A percentile compares a stretch with the other conserved stretches of the same genome.
Conservation (phyloP, 2,329 filamentous ascomycete species). For the Incumbomyces lentus region DNA sequence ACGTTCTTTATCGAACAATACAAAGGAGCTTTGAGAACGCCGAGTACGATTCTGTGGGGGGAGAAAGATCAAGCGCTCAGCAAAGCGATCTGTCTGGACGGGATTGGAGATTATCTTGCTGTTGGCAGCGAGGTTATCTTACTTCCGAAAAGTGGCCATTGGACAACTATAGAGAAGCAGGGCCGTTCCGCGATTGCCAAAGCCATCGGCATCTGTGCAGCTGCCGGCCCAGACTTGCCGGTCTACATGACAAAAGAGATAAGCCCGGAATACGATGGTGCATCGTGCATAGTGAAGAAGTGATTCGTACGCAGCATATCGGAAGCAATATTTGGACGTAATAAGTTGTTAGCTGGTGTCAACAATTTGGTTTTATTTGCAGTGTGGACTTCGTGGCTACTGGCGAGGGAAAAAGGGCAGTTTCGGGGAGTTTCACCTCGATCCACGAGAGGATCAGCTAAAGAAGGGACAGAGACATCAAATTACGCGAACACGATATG, state of each 20-base stretch:
- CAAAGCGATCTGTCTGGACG: constrained; percentile 39
- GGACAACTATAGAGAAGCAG: constrained; percentile 40
- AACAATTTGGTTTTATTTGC: no score
- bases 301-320: constrained; percentile 6
- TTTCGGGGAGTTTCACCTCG: constrained; percentile 62
- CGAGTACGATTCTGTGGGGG: constrained; percentile 45
- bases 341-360: no score
- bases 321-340: no score
- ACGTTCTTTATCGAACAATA: constrained; percentile 35
- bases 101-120: constrained; percentile 42
- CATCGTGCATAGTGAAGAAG: constrained; percentile 17
- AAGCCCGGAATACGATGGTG: constrained; percentile 17
- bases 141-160: constrained; percentile 43
- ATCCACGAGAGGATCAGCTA: constrained; percentile 67
- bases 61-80: constrained; percentile 43
- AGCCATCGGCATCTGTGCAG: constrained; percentile 14
- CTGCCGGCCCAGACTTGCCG: constrained; percentile 9
- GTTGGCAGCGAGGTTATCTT: constrained; percentile 41
- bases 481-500: no score
- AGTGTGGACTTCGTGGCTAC: no score
- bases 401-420: constrained; percentile 63
- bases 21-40: constrained; percentile 39
- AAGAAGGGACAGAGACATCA: constrained; percentile 52
- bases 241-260: constrained; percentile 15
- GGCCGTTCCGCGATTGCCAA: constrained; percentile 33